A percentile compares a stretch with the other conserved stretches of the same genome.
Evolutionary conservation across 805 yeast species (phyloP).

Genomic region (Cyberlindnera xylosilytica): DNA sequence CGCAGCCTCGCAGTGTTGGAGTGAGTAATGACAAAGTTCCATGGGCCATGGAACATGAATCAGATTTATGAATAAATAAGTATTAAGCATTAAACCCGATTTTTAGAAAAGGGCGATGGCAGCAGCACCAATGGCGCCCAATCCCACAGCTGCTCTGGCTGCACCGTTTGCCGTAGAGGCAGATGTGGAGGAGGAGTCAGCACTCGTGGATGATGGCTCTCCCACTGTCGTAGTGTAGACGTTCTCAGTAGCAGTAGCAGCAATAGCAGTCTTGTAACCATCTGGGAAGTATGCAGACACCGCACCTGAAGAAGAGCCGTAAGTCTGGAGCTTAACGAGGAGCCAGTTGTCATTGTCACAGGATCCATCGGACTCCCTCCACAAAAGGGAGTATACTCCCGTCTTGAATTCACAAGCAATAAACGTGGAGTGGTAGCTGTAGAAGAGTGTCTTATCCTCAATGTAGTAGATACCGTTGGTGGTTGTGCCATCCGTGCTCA

Average conservation of each 20-base stretch:
- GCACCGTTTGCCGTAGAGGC: conserved; percentile 5
- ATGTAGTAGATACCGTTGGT: conserved; percentile 19
- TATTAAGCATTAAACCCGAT: too few species aligned
- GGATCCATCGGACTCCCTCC: conserved; percentile 23
- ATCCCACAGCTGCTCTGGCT: conserved; percentile 5
- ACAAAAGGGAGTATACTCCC: conserved; percentile 17
- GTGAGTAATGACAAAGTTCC: too few species aligned
- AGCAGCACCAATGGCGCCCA: conserved; percentile 10
- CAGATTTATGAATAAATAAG: too few species aligned
- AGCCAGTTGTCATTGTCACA: conserved; percentile 22
- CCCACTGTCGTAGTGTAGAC: conserved; percentile 20
- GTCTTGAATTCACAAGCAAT: conserved; percentile 19
- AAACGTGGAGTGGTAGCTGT: conserved; percentile 21
- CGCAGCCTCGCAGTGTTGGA: too few species aligned
- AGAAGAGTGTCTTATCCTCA: conserved; percentile 11
- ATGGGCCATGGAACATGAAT: too few species aligned
- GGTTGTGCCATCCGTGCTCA: conserved; percentile 5
- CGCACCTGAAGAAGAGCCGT: conserved; percentile 8
- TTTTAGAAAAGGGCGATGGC: background rate
- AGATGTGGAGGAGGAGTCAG: conserved; percentile 1
- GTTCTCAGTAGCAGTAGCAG: conserved; percentile 20
- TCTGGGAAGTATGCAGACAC: conserved; percentile 17
- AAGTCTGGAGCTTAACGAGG: conserved; percentile 17
- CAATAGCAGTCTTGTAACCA: conserved; percentile 16
- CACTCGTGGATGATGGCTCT: background rate